Percentiles rank a stretch among this genome's conserved stretches.
These are phyloP conservation scores for Zymoseptoria brevis DNA, from an alignment of 2,329 filamentous ascomycete species.

Conservation along the genomic window DNA sequence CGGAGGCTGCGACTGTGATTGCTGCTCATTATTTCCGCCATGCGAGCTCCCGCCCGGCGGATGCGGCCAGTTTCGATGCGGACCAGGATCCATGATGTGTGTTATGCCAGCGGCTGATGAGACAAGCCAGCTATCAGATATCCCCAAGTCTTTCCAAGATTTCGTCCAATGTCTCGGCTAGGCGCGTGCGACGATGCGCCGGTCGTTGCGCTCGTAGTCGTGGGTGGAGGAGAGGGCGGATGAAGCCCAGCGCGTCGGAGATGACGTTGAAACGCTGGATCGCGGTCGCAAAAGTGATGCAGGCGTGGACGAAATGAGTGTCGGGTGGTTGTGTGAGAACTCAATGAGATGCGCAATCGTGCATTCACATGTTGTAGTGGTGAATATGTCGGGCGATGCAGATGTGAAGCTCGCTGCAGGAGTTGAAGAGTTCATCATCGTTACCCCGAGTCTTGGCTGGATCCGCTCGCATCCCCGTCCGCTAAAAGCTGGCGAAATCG, in stretches of 20 bases:
- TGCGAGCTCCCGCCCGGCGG: slow-evolving; percentile 21
- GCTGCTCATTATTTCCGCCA: slow-evolving; percentile 17
- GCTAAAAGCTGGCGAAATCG: not conserved
- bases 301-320: not conserved
- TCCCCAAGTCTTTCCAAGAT: not conserved
- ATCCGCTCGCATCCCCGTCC: not conserved
- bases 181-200: not conserved
- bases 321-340: not conserved
- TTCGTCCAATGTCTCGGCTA: slow-evolving; percentile 1
- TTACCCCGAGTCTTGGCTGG: not conserved
- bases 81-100: slow-evolving; percentile 13
- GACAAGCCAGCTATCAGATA: not conserved
- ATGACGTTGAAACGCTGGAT: not conserved
- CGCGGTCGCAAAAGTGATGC: not conserved
- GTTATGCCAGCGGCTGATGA: not conserved
- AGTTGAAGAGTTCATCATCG: not conserved
- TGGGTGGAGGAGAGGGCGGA: not conserved
- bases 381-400: not conserved
- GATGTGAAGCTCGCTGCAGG: not conserved
- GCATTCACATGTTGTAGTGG: not conserved
- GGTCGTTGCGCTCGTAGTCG: slow-evolving; percentile 1
- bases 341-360: not conserved
- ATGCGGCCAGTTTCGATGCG: slow-evolving; percentile 23
- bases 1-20: slow-evolving; percentile 21
- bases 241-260: not conserved